These are phyloP conservation scores for Verticillium klebahnii DNA, from an alignment of 2,329 filamentous ascomycete genomes.

Conservation along the genomic window DNA sequence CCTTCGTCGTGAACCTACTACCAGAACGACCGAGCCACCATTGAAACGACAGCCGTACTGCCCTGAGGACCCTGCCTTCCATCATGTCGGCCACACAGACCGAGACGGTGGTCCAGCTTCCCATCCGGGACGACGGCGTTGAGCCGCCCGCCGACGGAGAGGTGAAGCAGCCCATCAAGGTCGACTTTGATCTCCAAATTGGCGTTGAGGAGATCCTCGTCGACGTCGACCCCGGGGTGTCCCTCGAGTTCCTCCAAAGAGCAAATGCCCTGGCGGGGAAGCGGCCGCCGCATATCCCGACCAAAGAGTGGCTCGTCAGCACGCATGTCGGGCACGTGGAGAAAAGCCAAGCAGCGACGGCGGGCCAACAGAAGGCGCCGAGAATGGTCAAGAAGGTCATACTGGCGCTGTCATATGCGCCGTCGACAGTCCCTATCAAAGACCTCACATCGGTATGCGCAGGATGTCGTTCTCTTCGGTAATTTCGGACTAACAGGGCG, in stretches of 20 bases:
- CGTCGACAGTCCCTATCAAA: slow-evolving; percentile 9
- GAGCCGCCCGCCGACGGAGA: neutral
- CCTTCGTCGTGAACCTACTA: neutral
- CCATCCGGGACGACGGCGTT: neutral
- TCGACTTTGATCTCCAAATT: slow-evolving; percentile 13
- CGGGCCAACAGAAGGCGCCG: slow-evolving; percentile 9
- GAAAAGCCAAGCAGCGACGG: neutral
- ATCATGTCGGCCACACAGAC: neutral
- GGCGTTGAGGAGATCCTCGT: slow-evolving; percentile 14
- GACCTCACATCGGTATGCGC: slow-evolving; percentile 9
- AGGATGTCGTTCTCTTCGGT: neutral
- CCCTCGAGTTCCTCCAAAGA: slow-evolving; percentile 14
- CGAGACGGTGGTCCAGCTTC: neutral
- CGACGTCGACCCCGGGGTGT: slow-evolving; percentile 17
- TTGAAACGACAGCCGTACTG: neutral
- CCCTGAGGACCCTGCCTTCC: neutral
- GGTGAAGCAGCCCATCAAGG: neutral
- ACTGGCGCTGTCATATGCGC: slow-evolving; percentile 16
- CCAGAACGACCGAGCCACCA: neutral
- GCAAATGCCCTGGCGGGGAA: slow-evolving; percentile 16
- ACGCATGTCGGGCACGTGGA: slow-evolving; percentile 7
- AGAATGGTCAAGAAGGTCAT: slow-evolving; percentile 18
- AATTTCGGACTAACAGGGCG: neutral
- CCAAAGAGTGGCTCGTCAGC: slow-evolving; percentile 13
- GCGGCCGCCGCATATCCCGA: slow-evolving; percentile 7